Base-by-base conservation (phyloP, 2,329 filamentous ascomycete genomes). In the Byssoonygena ceratinophila region DNA sequence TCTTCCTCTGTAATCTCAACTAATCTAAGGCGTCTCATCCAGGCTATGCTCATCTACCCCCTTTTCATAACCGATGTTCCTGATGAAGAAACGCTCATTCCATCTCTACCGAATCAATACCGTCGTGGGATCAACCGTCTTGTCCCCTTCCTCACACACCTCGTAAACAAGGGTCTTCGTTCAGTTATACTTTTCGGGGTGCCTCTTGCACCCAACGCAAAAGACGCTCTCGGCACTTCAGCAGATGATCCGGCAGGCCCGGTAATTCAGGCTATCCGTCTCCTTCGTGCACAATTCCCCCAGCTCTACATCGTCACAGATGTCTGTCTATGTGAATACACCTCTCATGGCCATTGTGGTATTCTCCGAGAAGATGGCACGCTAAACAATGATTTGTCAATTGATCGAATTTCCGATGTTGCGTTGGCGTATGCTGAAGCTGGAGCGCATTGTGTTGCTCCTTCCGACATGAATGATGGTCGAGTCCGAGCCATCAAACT, bases 41-140 rank as follows among this genome's bases (percentile, higher is more conserved):
- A 95, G 88, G 92, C 90, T 34, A 97, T 97, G 92, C 84, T 98
- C 63, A 96, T 98, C 64, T 97, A 94, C 72, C 92, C 92, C 11
- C 79, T 98, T 59, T 98, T 98, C 74, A 81, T 98, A 59, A 94
- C 92, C 63, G 92, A 98, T 70, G 81, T 87, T 64, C 86, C 91
- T 32, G 87, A 97, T 64, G 91, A 97, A 73, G 87, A 96, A 73
- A 85, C 84, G 12, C 77, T 85, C 14, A 94, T 98, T 53, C 84
- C 90, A 47, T 95, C 90, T 18, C 80, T 98, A 3, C 92, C 92
- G 1, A 88, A 89, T 66, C 91, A 97, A 70, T 76, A 84, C 70
- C 90, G 91, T 64, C 83, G 89, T 55, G 91, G 92, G 57, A 67
- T 97, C 65, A 94, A 94, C 75, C 87, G 83, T 61, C 69, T 97